Conservation (phyloP, 1,284 basidiomycete genomes). For the Cryptococcus sp. region DNA sequence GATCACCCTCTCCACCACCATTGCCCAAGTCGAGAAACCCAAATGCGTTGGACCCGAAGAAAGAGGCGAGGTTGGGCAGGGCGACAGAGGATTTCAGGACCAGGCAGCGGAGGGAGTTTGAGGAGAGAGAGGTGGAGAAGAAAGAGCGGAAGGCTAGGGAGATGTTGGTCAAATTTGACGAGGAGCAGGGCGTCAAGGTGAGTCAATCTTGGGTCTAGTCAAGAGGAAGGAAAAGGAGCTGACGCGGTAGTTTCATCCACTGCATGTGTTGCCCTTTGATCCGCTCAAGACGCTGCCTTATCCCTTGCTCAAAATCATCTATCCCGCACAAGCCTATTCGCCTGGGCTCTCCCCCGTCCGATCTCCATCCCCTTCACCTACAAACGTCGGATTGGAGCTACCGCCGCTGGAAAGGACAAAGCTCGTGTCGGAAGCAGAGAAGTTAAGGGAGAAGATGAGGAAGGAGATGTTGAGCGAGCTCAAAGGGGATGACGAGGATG, state of each 20-base stretch:
- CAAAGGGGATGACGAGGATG: constrained; percentile 16
- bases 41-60: constrained; percentile 24
- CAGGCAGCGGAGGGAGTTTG: constrained; percentile 27
- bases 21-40: constrained; percentile 19
- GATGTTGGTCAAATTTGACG: constrained; percentile 31
- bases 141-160: constrained; percentile 35
- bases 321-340: constrained; percentile 26
- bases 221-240: neutral
- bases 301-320: constrained; percentile 34
- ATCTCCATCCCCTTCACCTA: neutral
- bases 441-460: constrained; percentile 34
- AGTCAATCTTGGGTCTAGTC: constrained; percentile 12
- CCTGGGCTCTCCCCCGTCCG: constrained; percentile 16
- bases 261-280: constrained; percentile 37
- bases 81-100: constrained; percentile 38
- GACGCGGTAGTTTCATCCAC: constrained; percentile 43
- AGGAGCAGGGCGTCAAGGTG: constrained; percentile 35
- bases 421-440: constrained; percentile 8
- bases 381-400: no score
- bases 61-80: constrained; percentile 24
- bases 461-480: constrained; percentile 38
- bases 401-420: constrained; percentile 7
- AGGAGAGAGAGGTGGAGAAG: constrained; percentile 28
- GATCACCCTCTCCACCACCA: constrained; percentile 37
- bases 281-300: constrained; percentile 33